Evolutionary conservation across 2,329 filamentous ascomycete genomes (phyloP).

Genomic region (Cladophialophora bantiana): DNA sequence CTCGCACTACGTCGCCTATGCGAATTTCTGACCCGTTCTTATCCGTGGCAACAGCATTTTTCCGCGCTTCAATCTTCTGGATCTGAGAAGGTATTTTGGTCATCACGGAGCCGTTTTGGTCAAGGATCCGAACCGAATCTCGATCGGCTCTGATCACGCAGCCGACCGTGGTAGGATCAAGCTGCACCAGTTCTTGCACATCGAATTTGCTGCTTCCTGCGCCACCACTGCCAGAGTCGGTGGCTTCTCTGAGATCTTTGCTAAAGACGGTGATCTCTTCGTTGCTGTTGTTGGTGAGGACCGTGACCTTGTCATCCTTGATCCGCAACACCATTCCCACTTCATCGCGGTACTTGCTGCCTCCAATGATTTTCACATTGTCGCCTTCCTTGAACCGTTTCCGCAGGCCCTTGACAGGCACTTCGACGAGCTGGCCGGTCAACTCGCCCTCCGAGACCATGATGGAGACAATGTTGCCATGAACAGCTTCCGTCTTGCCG

Average conservation of each 20-base stretch:
- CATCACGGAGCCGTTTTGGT: constrained; percentile 84
- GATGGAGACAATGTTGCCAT: constrained; percentile 90
- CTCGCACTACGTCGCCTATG: constrained; percentile 88
- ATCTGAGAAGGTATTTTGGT: constrained; percentile 90
- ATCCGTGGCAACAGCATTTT: constrained; percentile 87
- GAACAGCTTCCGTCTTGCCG: constrained; percentile 83
- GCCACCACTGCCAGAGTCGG: constrained; percentile 81
- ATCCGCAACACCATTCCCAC: constrained; percentile 97
- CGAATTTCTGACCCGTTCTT: constrained; percentile 92
- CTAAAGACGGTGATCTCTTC: constrained; percentile 97
- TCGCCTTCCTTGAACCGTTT: constrained; percentile 94
- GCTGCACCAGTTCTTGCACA: constrained; percentile 90
- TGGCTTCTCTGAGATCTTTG: constrained; percentile 92
- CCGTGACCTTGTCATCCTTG: constrained; percentile 86
- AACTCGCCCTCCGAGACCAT: constrained; percentile 83
- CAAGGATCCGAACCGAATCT: constrained; percentile 86
- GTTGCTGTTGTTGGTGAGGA: constrained; percentile 91
- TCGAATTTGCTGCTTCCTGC: constrained; percentile 77
- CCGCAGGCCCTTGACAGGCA: constrained; percentile 87
- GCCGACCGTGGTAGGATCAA: constrained; percentile 90
- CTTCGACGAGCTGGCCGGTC: constrained; percentile 83
- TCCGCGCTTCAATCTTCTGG: constrained; percentile 83
- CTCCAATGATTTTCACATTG: constrained; percentile 97
- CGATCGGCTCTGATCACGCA: constrained; percentile 95
- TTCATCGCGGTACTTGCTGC: constrained; percentile 91